A percentile compares a stretch with the other conserved stretches of the same genome.
Conservation (phyloP, 768 basidiomycete genomes). For the Boletus eberwhitei region DNA sequence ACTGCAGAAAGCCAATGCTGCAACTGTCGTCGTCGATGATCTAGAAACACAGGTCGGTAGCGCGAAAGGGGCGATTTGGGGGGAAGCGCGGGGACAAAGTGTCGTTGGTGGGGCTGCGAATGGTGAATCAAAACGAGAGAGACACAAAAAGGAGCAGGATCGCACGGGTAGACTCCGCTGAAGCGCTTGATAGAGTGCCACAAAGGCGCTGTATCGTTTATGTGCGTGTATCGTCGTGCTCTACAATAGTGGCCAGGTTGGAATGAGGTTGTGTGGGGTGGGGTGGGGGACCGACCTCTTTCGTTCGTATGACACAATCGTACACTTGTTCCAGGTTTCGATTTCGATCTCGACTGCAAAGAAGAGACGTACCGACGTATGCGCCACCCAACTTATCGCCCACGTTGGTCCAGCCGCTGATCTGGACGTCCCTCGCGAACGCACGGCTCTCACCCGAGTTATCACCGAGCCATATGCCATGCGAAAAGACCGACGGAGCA, state of each 20-base stretch:
- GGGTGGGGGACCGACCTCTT: slow-evolving; percentile 39
- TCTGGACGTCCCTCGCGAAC: slow-evolving; percentile 64
- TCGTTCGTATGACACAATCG: slow-evolving; percentile 66
- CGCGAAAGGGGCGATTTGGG: slow-evolving; percentile 67
- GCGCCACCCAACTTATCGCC: slow-evolving; percentile 63
- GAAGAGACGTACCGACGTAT: slow-evolving; percentile 51
- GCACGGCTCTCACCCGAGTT: slow-evolving; percentile 49
- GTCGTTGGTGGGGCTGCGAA: slow-evolving; percentile 41
- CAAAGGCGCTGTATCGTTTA: slow-evolving; percentile 68
- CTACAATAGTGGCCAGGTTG: slow-evolving; percentile 22
- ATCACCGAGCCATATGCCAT: slow-evolving; percentile 69
- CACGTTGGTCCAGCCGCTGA: slow-evolving; percentile 70
- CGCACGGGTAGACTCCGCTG: slow-evolving; percentile 52
- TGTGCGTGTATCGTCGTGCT: slow-evolving; percentile 62
- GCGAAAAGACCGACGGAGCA: slow-evolving; percentile 58
- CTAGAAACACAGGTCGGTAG: slow-evolving; percentile 66
- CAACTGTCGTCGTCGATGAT: slow-evolving; percentile 54
- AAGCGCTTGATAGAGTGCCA: slow-evolving; percentile 47
- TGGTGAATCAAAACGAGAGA: background rate
- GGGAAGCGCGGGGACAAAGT: slow-evolving; percentile 56
- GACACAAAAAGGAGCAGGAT: too few relatives aligned
- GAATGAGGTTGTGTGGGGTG: background rate
- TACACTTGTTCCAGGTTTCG: slow-evolving; percentile 45
- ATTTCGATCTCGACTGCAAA: background rate
- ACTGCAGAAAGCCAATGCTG: slow-evolving; percentile 66